Evolutionary conservation across 371 early-diverging fungal species (phyloP), one percentile per base, ranked within the genome.

Genomic region (Rhizopus delemar): DNA sequence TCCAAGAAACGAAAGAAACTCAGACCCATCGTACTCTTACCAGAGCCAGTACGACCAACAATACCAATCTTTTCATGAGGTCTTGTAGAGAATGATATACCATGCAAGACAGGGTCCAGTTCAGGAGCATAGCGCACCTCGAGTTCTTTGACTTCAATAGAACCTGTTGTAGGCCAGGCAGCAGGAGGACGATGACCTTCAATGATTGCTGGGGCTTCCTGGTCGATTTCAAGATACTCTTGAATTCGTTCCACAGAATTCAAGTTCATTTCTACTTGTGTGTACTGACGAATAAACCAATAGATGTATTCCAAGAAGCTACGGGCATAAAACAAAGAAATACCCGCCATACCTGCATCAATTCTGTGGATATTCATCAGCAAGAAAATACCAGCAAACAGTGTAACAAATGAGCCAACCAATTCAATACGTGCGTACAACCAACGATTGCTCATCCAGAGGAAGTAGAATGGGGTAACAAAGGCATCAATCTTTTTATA

Each of bases 361-460:
- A 93, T 75, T 22, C 64, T 71, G 33, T 81, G 67, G 11, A 77
- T 64, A n/a, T 75, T 74, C 50, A 72, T 61, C 33, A 84, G 77
- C 53, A 82, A 81, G 56, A 79, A 85, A 16, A 86, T 45, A 35
- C 89, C 89, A 13, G 92, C 81, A 41, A 70, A 65, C 41, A 91
- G 81, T 7, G 91, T 77, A 32, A 94, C 86, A 11, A 83, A 32
- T 0, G 90, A 86, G 16, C 89, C 89, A 34, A 85, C 77, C 5
- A 86, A 53, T 39, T 92, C 93, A 50, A 89, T 83, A 34, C 96
- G 90, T 29, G 65, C 59, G 29, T 71, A 66, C 1, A 95, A 76
- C 96, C 95, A 94, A 51, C 94, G 86, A 71, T 95, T 95, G 52
- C 87, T 82, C 59, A 87, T 89, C 92, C 94, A 93, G 39, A 90